Percentiles rank a stretch among this genome's conserved stretches.
Conservation (phyloP, 2,329 filamentous ascomycete species). For the Pseudogymnoascus sp. region DNA sequence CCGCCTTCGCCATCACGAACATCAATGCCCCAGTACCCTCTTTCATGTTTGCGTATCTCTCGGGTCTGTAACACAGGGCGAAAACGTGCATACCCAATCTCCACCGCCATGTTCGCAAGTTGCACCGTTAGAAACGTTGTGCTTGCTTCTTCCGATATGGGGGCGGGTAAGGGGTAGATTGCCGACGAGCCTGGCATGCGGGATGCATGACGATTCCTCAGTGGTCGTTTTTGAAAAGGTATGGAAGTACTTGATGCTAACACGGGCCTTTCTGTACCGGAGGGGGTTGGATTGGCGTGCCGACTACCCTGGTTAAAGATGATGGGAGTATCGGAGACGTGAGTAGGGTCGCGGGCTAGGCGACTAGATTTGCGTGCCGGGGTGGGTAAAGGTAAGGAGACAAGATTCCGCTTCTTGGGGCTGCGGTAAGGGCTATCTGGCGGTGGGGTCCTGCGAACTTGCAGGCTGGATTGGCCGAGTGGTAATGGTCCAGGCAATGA, state of each 20-base stretch:
- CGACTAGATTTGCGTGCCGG: background rate
- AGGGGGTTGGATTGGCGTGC: constrained; percentile 12
- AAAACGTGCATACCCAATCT: constrained; percentile 49
- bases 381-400: background rate
- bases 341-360: background rate
- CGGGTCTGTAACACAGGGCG: constrained; percentile 43
- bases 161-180: constrained; percentile 49
- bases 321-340: background rate
- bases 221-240: constrained; percentile 21
- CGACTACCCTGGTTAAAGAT: background rate
- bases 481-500: background rate
- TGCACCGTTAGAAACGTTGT: constrained; percentile 50
- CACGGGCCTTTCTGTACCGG: constrained; percentile 19
- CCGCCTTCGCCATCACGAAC: constrained; percentile 31
- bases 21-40: constrained; percentile 70
- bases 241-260: background rate
- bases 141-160: constrained; percentile 39
- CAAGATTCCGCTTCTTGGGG: background rate
- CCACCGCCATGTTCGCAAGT: constrained; percentile 45
- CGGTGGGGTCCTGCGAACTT: background rate
- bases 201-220: background rate
- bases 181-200: constrained; percentile 23
- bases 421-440: background rate
- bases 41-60: constrained; percentile 51
- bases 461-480: background rate